Base-by-base conservation (phyloP, 75 land plant species). In the Selaginella tamariscina region DNA sequence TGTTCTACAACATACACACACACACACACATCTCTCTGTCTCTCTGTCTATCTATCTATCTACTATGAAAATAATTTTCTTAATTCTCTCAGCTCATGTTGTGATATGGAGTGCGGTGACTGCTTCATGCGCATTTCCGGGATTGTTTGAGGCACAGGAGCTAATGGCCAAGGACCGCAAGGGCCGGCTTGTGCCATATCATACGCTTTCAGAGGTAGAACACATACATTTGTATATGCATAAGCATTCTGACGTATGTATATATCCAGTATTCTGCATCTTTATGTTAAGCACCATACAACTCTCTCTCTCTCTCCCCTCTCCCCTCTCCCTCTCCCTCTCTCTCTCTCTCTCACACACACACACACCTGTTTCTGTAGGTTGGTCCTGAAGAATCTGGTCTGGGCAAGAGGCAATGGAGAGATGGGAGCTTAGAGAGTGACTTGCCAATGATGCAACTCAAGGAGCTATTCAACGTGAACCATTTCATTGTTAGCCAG, bases 401-500 rank as follows among this genome's bases (percentile, higher is more conserved):
- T 67, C 28, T 59, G n/a, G 23, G 62, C 24, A 21, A 59, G 8
- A 79, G 78, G 70, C 63, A 77, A 44, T 62, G 80, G 68, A 54
- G 79, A 24, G 68, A 76, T 64, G 78, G 74, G 11, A 68, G 71
- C 54, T 33, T 79, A 56, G 80, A 79, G 29, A 79, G 71, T 55
- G 79, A 76, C 54, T 55, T 79, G 5, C 81, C 79, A 65, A 78
- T 68, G 70, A 33, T 32, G 70, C 80, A 72, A 24, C 67, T 76
- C 11, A 68, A 72, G 75, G 79, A 79, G 67, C 74, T 76, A 30
- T 79, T 79, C 67, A 79, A 79, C 55, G 79, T 79, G 8, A 79
- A 79, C 56, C 79, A 79, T 60, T 79, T 79, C 55, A 79, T 79
- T 65, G 68, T 76, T 0, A 79, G 79, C 57, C 79, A 79, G n/a